Percentiles rank a stretch among this genome's conserved stretches.
Conservation (phyloP, 116 monocot species). For the Phalaenopsis hybrid region DNA sequence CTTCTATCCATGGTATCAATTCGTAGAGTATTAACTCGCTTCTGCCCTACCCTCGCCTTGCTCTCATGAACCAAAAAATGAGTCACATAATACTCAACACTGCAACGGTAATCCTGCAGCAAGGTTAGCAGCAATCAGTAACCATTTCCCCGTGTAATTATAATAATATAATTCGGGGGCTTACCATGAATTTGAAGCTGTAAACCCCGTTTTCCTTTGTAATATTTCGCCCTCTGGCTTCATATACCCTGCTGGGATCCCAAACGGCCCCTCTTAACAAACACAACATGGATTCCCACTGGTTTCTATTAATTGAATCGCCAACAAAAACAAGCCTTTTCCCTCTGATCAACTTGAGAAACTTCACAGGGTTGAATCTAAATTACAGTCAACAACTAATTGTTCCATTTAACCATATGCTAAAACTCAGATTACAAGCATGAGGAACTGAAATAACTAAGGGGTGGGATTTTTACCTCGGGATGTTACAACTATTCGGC, state of each 20-base stretch:
- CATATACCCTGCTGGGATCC: conserved; percentile 51
- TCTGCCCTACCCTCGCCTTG: conserved; percentile 58
- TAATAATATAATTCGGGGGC: not conserved
- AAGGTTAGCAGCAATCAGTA: conserved; percentile 10
- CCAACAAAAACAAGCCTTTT: conserved; percentile 88
- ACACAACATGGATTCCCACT: conserved; percentile 98
- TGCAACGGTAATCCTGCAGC: conserved; percentile 80
- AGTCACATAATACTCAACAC: conserved; percentile 79
- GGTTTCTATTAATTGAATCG: conserved; percentile 93
- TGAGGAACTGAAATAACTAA: not conserved
- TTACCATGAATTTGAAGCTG: conserved; percentile 72
- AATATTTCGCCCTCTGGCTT: conserved; percentile 64
- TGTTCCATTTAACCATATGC: not conserved
- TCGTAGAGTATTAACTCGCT: conserved; percentile 45
- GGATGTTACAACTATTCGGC: conserved; percentile 47
- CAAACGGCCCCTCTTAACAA: conserved; percentile 39
- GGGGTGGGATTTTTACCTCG: conserved; percentile 20
- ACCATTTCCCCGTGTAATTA: not conserved
- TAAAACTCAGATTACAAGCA: not conserved
- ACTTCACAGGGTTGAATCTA: conserved; percentile 69
- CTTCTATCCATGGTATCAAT: conserved; percentile 77
- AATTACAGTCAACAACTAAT: not conserved
- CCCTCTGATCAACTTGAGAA: conserved; percentile 73
- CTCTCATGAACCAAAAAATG: conserved; percentile 90
- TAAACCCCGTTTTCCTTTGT: conserved; percentile 67